Conservation (phyloP, 1,284 basidiomycete genomes). For the Calocybe gambosa region DNA sequence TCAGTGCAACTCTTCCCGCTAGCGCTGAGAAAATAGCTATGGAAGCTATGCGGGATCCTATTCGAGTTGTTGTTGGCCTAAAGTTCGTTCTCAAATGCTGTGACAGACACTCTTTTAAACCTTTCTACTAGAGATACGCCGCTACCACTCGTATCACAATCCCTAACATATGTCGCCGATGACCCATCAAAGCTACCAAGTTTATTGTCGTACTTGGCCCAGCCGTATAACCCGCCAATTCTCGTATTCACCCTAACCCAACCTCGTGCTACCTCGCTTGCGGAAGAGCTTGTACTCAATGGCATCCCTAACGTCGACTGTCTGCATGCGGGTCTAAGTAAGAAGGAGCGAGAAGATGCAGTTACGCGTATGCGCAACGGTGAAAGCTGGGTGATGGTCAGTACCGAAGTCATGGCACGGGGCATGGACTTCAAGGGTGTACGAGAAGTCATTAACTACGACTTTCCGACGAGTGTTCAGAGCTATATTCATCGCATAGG, state of each 20-base stretch:
- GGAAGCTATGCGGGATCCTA: constrained; percentile 76
- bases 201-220: constrained; percentile 70
- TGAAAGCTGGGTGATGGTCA: constrained; percentile 87
- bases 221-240: constrained; percentile 88
- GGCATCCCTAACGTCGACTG: constrained; percentile 87
- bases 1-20: constrained; percentile 92
- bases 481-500: constrained; percentile 96
- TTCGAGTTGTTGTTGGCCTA: constrained; percentile 88
- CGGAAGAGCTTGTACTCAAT: constrained; percentile 80
- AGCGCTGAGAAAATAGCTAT: constrained; percentile 85
- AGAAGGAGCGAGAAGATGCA: constrained; percentile 82
- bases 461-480: constrained; percentile 91
- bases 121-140: constrained; percentile 69
- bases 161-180: constrained; percentile 86
- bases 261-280: constrained; percentile 83
- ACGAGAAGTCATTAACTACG: constrained; percentile 93
- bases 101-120: constrained; percentile 4
- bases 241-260: constrained; percentile 94
- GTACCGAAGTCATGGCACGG: constrained; percentile 92
- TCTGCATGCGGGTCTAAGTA: constrained; percentile 85
- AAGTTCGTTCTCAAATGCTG: constrained; percentile 48
- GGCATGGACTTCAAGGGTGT: constrained; percentile 98
- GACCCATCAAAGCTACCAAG: constrained; percentile 92
- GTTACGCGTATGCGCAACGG: constrained; percentile 83
- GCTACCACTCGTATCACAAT: constrained; percentile 78